Evolutionary conservation across 2,329 filamentous ascomycete genomes (phyloP), one percentile per base, ranked within the genome.

Genomic region (Neophaeococcomyces mojaviensis): DNA sequence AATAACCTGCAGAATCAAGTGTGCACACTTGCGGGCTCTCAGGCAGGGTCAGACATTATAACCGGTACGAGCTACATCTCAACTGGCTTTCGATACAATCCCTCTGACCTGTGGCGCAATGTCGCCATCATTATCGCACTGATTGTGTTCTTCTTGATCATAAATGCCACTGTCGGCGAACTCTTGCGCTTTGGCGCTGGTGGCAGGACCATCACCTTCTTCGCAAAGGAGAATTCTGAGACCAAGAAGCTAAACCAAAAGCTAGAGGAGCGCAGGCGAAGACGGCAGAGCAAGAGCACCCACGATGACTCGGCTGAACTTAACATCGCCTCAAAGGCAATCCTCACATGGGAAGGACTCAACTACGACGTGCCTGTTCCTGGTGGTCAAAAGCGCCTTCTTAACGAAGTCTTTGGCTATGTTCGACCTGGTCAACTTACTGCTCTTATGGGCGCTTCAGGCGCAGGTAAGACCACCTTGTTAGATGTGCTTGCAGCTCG

Each of bases 381-480:
- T 3, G 63, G 62, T n/a, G 70, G 71, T 4, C 66, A 68, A 34
- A 61, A 68, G 6, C 63, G 66, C 7, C 56, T 74, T 5, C 54
- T 75, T 24, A 68, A 69, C 42, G 65, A 70, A 18, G 60, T 75
- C 6, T 69, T 64, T 53, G 72, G 72, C 1, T 75, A 68, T 46
- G 70, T 76, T 18, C 65, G 69, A 46, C 71, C 72, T 0, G 72
- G 72, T 6, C 64, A 69, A 39, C 51, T 75, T 19, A 73, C 70
- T 4, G 72, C 72, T 5, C 55, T 76, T 33, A 74, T 74, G 71
- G 72, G 70, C 3, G 70, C 70, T 12, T 76, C 72, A 2, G 77
- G 77, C n/a, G 88, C 87, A 3, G 88, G 88, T 39, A 94, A 94
- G 68, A 92, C 87, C 0, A 94, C 88, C 0, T 69, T 94, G 0